Evolutionary conservation across 208 protist species (phyloP).

Genomic region (Leishmania major): DNA sequence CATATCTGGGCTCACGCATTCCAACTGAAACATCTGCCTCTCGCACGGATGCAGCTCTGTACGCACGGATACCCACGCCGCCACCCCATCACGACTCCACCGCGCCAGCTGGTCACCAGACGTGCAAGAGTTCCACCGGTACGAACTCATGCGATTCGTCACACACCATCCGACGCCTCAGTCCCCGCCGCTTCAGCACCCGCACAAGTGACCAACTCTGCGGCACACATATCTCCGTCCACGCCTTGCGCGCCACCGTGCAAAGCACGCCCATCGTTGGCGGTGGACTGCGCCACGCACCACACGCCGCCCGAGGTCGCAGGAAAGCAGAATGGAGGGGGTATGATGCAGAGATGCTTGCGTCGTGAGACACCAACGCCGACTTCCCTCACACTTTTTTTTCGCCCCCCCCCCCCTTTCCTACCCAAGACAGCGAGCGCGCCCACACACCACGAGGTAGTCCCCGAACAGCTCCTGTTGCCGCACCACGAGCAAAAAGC

Average conservation of each 20-base stretch:
- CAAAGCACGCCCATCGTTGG: background rate
- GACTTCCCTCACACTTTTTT: background rate
- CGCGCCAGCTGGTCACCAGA: background rate
- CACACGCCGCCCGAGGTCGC: background rate
- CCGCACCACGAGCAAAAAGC: constrained; percentile 35
- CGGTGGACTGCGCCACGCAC: background rate
- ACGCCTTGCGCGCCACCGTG: background rate
- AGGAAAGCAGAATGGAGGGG: background rate
- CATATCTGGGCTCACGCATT: background rate
- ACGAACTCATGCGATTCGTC: background rate
- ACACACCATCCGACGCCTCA: background rate
- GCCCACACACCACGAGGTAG: constrained; percentile 76
- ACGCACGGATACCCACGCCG: background rate
- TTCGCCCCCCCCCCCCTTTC: background rate
- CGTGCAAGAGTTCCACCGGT: background rate
- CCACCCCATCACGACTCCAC: background rate
- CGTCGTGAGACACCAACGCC: too few relatives aligned
- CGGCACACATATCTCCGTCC: background rate
- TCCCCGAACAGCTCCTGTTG: constrained; percentile 75
- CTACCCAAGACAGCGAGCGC: constrained; percentile 36
- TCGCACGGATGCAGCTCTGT: background rate
- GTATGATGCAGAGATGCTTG: background rate
- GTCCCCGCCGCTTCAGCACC: background rate
- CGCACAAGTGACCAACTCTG: background rate
- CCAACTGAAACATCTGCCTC: background rate